Percentiles rank a stretch among this genome's conserved stretches.
Evolutionary conservation across 768 basidiomycete genomes (phyloP).

Genomic region (Pisolithus orientalis): DNA sequence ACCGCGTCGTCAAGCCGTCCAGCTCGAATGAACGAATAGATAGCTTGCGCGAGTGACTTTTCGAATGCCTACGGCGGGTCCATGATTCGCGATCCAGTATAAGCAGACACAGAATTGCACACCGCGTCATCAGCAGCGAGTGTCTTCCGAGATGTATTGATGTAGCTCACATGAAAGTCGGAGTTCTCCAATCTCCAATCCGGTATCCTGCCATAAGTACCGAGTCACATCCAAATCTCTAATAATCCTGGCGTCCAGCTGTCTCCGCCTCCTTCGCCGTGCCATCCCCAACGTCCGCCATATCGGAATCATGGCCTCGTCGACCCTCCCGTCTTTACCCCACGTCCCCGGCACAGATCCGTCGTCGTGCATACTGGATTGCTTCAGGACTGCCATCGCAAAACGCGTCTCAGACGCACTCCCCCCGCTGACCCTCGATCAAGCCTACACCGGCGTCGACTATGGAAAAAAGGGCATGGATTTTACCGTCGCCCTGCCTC

Average conservation of each 20-base stretch:
- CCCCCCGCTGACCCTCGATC: conserved; percentile 59
- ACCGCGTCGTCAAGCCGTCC: conserved; percentile 84
- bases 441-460: conserved; percentile 81
- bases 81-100: background rate
- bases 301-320: conserved; percentile 23
- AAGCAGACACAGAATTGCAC: conserved; percentile 18
- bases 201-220: too few relatives aligned
- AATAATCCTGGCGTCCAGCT: too few relatives aligned
- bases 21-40: conserved; percentile 79
- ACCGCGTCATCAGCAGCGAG: conserved; percentile 79
- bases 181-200: too few relatives aligned
- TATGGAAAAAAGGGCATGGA: conserved; percentile 93
- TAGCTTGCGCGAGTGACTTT: conserved; percentile 63
- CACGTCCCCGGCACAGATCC: conserved; percentile 50
- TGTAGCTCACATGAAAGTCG: too few relatives aligned
- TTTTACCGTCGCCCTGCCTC: conserved; percentile 86
- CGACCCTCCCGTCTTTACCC: conserved; percentile 33
- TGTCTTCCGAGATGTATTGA: too few relatives aligned
- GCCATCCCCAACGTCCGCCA: background rate
- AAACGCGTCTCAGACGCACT: conserved; percentile 60
- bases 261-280: too few relatives aligned
- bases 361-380: conserved; percentile 59
- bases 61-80: conserved; percentile 59
- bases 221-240: too few relatives aligned
- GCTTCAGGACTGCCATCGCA: conserved; percentile 79